Conservation (phyloP, 192 early-diverging fungal genomes). For the Entrophospora sp. region DNA sequence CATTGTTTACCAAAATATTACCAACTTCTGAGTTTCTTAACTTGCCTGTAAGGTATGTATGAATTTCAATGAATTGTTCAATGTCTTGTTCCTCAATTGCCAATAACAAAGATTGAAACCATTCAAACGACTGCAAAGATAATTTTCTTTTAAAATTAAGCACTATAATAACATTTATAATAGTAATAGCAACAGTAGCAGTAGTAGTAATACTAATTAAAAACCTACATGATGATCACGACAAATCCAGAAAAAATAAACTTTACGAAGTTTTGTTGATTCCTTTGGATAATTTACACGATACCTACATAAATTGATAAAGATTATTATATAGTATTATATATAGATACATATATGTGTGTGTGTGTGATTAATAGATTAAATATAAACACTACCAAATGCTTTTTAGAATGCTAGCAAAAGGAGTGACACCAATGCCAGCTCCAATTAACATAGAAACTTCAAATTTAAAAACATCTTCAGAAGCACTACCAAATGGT, state of each 20-base stretch:
- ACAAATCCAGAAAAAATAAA: constrained; percentile 71
- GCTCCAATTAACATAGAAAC: too few relatives aligned
- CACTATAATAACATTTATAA: background rate
- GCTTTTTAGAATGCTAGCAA: constrained; percentile 62
- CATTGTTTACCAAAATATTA: constrained; percentile 48
- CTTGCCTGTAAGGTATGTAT: constrained; percentile 59
- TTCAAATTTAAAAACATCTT: too few relatives aligned
- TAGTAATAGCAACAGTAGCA: background rate
- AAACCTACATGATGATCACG: constrained; percentile 49
- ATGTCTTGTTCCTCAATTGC: constrained; percentile 54
- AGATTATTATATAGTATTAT: background rate
- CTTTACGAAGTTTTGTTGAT: constrained; percentile 44
- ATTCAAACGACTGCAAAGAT: constrained; percentile 51
- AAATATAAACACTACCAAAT: constrained; percentile 32
- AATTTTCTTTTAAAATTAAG: background rate
- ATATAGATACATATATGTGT: too few relatives aligned
- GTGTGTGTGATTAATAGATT: background rate
- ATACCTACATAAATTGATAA: constrained; percentile 22
- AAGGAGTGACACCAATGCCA: too few relatives aligned
- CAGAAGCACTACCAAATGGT: constrained; percentile 57
- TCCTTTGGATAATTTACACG: constrained; percentile 48
- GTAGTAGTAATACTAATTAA: background rate
- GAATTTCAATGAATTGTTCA: constrained; percentile 53
- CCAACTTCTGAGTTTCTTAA: constrained; percentile 53
- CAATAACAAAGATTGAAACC: constrained; percentile 69